Conservation (phyloP, 352 stramenopile species). For the Discostella stelligera region DNA sequence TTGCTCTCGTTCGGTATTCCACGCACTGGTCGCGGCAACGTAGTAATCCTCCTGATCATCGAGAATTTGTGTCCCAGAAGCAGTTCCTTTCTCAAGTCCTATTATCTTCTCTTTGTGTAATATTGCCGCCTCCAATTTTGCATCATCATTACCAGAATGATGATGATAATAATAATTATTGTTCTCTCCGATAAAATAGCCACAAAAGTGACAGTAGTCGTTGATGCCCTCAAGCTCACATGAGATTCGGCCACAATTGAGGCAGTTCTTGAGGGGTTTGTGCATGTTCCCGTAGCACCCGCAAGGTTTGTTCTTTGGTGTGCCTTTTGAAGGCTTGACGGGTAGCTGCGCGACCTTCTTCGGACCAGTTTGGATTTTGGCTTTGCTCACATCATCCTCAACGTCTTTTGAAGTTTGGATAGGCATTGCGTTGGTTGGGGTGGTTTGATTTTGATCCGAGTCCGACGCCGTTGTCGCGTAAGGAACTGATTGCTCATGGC, state of each 20-base stretch:
- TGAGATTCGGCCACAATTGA: slow-evolving; percentile 72
- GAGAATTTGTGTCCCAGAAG: slow-evolving; percentile 58
- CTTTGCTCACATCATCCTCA: neutral
- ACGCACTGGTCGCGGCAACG: slow-evolving; percentile 46
- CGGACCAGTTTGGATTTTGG: neutral
- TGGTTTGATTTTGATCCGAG: neutral
- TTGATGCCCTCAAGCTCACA: slow-evolving; percentile 65
- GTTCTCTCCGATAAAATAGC: slow-evolving; percentile 33
- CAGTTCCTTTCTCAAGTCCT: slow-evolving; percentile 62
- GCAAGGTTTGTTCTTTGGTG: slow-evolving; percentile 50
- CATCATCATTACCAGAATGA: slow-evolving; percentile 8
- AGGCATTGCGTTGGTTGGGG: neutral
- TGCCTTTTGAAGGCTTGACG: slow-evolving; percentile 22
- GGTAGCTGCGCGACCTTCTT: neutral
- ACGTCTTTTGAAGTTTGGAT: neutral
- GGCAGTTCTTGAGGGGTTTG: slow-evolving; percentile 70
- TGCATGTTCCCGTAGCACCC: slow-evolving; percentile 75
- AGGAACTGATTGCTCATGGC: neutral
- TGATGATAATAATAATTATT: neutral
- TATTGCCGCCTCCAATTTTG: slow-evolving; percentile 25
- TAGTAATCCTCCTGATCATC: slow-evolving; percentile 81
- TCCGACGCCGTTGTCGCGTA: neutral
- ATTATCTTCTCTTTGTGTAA: slow-evolving; percentile 72
- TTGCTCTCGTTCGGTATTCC: slow-evolving; percentile 60
- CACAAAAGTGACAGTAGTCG: slow-evolving; percentile 75